Percentiles rank a stretch among this genome's conserved stretches.
Evolutionary conservation across 2,329 filamentous ascomycete genomes (phyloP).

Genomic region (Colletotrichum scovillei): DNA sequence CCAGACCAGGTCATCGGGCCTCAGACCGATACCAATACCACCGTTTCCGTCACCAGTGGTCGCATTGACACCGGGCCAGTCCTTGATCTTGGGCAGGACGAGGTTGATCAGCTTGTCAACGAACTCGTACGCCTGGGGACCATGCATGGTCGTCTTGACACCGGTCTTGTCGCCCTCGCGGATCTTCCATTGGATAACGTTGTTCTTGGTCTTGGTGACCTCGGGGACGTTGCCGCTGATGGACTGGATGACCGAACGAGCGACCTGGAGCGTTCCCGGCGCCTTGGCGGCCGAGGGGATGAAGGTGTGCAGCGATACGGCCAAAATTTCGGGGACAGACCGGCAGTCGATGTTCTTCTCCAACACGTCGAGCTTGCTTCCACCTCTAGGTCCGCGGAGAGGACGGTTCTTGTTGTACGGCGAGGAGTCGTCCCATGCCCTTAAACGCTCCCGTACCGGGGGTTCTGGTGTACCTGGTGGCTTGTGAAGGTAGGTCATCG

Average conservation of each 20-base stretch:
- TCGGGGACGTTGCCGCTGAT: constrained; percentile 82
- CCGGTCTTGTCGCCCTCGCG: constrained; percentile 77
- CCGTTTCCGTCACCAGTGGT: constrained; percentile 86
- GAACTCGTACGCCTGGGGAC: constrained; percentile 89
- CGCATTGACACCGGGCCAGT: constrained; percentile 79
- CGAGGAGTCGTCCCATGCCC: constrained; percentile 88
- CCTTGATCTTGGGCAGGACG: constrained; percentile 94
- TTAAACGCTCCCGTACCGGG: constrained; percentile 73
- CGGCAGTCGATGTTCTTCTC: constrained; percentile 82
- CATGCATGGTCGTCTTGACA: constrained; percentile 81
- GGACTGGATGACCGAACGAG: constrained; percentile 84
- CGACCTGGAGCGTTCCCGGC: constrained; percentile 81
- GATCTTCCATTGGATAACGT: constrained; percentile 81
- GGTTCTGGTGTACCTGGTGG: constrained; percentile 77
- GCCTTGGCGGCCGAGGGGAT: constrained; percentile 78
- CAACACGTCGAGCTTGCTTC: constrained; percentile 76
- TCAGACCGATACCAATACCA: constrained; percentile 87
- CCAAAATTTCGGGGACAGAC: constrained; percentile 85
- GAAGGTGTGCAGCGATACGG: constrained; percentile 83
- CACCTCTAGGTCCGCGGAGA: constrained; percentile 84
- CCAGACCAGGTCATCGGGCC: constrained; percentile 77
- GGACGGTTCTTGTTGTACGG: constrained; percentile 95
- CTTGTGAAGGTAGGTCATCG: constrained; percentile 86
- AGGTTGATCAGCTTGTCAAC: constrained; percentile 90
- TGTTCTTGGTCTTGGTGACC: constrained; percentile 76